Conservation (phyloP, 2,329 filamentous ascomycete species). For the Paecilomyces fulvus region DNA sequence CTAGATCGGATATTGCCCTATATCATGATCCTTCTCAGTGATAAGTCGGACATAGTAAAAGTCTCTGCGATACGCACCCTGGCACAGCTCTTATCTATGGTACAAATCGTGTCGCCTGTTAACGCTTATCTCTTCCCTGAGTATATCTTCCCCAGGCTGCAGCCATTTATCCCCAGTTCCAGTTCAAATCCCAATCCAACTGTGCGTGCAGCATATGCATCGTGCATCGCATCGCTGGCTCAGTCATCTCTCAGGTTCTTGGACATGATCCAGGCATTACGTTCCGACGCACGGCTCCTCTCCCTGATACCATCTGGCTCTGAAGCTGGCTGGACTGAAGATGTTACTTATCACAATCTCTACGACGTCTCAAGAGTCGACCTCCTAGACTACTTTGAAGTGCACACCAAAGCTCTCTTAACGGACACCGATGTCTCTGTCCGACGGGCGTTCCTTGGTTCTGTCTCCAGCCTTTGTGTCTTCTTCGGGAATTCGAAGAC, state of each 20-base stretch:
- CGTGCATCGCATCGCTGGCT: constrained; percentile 81
- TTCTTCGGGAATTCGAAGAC: constrained; percentile 90
- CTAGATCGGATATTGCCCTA: constrained; percentile 89
- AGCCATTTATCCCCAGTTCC: constrained; percentile 47
- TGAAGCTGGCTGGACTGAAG: constrained; percentile 63
- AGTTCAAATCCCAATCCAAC: constrained; percentile 55
- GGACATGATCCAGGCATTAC: constrained; percentile 81
- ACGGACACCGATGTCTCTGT: constrained; percentile 82
- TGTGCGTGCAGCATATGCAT: constrained; percentile 84
- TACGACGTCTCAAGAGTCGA: constrained; percentile 83
- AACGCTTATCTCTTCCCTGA: constrained; percentile 61
- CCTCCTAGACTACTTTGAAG: constrained; percentile 74
- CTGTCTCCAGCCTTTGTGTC: constrained; percentile 83
- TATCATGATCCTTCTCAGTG: constrained; percentile 70
- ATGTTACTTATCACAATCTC: constrained; percentile 65
- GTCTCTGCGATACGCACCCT: constrained; percentile 78
- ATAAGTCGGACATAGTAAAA: constrained; percentile 75
- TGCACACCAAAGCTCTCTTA: constrained; percentile 79
- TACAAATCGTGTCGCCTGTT: constrained; percentile 73
- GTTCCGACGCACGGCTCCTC: constrained; percentile 72
- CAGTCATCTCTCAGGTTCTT: constrained; percentile 77
- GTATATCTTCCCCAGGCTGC: constrained; percentile 54
- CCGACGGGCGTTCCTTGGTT: constrained; percentile 80
- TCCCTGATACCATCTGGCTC: constrained; percentile 65
- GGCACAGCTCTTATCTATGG: constrained; percentile 78